A percentile compares a stretch with the other conserved stretches of the same genome.
Conservation (phyloP, 139 green algal genomes). For the Mychonastes homosphaera region DNA sequence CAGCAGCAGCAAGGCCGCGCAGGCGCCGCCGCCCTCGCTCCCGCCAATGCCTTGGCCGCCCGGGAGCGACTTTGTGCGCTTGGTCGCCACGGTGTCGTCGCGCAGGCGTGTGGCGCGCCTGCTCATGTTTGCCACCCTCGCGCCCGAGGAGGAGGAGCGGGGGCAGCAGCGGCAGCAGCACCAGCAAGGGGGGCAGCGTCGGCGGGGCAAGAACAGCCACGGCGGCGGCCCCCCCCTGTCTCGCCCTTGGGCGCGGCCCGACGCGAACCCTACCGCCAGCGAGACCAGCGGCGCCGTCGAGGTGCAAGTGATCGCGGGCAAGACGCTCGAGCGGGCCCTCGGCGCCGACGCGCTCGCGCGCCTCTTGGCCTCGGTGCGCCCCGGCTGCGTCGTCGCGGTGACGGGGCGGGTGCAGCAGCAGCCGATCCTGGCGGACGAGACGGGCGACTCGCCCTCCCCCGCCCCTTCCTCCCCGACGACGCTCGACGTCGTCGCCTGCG, state of each 20-base stretch:
- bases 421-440: neutral
- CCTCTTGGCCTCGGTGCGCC: conserved; percentile 9
- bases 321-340: conserved; percentile 24
- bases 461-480: no score
- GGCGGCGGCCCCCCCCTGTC: conserved; percentile 12
- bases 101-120: conserved; percentile 2
- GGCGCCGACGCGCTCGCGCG: conserved; percentile 3
- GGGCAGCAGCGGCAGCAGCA: neutral
- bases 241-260: conserved; percentile 18
- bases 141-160: neutral
- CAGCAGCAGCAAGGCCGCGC: neutral
- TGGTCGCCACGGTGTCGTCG: conserved; percentile 19
- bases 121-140: neutral
- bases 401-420: conserved; percentile 18
- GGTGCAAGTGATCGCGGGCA: conserved; percentile 32
- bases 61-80: conserved; percentile 9
- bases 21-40: neutral
- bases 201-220: neutral
- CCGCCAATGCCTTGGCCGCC: conserved; percentile 18
- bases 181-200: neutral
- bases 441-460: no score
- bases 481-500: conserved; percentile 11
- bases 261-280: neutral
- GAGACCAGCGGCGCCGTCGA: conserved; percentile 3
- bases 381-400: conserved; percentile 18